A percentile compares a stretch with the other conserved stretches of the same genome.
These are phyloP conservation scores for Misopates orontium DNA, from an alignment of 257 asterid species.

Conservation along the genomic window DNA sequence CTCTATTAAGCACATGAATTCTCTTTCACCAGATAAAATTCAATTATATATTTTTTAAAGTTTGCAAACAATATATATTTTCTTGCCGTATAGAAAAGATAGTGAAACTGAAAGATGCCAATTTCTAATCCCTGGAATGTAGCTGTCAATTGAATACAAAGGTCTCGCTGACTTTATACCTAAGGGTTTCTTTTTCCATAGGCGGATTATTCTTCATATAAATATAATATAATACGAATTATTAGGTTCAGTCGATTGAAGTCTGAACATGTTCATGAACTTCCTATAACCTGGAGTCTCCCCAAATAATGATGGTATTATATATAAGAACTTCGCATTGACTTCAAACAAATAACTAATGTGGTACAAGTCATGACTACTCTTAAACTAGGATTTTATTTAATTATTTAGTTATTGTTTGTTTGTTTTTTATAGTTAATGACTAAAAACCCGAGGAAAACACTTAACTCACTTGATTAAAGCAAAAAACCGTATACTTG, in stretches of 20 bases:
- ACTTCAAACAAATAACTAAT: neutral
- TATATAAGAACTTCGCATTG: neutral
- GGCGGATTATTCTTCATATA: too few relatives aligned
- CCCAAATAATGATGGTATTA: neutral
- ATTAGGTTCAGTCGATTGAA: neutral
- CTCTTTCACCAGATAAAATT: too few relatives aligned
- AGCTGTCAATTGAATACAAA: conserved; percentile 30
- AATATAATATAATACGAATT: neutral
- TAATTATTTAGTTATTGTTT: neutral
- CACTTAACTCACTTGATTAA: neutral
- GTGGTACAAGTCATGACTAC: too few relatives aligned
- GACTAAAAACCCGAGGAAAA: neutral
- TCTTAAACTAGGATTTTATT: too few relatives aligned
- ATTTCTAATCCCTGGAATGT: neutral
- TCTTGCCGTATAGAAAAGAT: neutral
- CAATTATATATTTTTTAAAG: too few relatives aligned
- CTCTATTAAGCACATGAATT: too few relatives aligned
- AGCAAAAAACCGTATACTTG: too few relatives aligned
- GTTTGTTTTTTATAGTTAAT: neutral
- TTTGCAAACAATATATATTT: neutral
- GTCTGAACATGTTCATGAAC: neutral
- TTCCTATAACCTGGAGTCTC: neutral
- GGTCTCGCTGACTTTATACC: conserved; percentile 32
- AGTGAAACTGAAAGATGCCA: neutral
- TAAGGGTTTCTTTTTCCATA: too few relatives aligned